Percentiles rank a stretch among this genome's conserved stretches.
These are phyloP conservation scores for Euphorbia tirucalli DNA, from an alignment of 345 rosid species.

Conservation along the genomic window DNA sequence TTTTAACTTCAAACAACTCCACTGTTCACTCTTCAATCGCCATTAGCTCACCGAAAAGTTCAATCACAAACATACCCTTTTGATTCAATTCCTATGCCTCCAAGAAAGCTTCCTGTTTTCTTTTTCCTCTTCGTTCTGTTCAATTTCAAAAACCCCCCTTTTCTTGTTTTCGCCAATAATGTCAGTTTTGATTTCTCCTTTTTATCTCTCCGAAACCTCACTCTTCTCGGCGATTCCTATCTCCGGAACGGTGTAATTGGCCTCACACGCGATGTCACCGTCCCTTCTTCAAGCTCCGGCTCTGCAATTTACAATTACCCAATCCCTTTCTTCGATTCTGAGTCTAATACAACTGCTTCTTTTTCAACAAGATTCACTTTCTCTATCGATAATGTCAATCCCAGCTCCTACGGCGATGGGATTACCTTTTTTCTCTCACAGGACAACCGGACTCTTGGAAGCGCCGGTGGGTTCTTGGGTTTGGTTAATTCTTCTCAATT, in stretches of 20 bases:
- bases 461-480: constrained; percentile 77
- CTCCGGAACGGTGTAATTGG: constrained; percentile 74
- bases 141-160: constrained; percentile 15
- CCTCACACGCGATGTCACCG: constrained; percentile 74
- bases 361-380: constrained; percentile 77
- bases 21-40: background rate
- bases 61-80: background rate
- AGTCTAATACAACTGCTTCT: constrained; percentile 75
- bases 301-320: constrained; percentile 68
- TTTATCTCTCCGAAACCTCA: constrained; percentile 65
- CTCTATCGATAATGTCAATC: constrained; percentile 55
- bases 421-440: constrained; percentile 84
- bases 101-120: constrained; percentile 51
- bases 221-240: constrained; percentile 90
- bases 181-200: constrained; percentile 53
- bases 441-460: constrained; percentile 62
- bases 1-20: constrained; percentile 6
- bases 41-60: background rate
- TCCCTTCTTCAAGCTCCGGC: constrained; percentile 89
- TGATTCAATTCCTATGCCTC: constrained; percentile 26
- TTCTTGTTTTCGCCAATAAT: constrained; percentile 27
- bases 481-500: constrained; percentile 71
- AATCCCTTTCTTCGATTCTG: constrained; percentile 59
- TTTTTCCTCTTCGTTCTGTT: constrained; percentile 33
- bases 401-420: constrained; percentile 77